A percentile compares a stretch with the other conserved stretches of the same genome.
Evolutionary conservation across 257 asterid species (phyloP).

Genomic region (Voacanga thouarsii): DNA sequence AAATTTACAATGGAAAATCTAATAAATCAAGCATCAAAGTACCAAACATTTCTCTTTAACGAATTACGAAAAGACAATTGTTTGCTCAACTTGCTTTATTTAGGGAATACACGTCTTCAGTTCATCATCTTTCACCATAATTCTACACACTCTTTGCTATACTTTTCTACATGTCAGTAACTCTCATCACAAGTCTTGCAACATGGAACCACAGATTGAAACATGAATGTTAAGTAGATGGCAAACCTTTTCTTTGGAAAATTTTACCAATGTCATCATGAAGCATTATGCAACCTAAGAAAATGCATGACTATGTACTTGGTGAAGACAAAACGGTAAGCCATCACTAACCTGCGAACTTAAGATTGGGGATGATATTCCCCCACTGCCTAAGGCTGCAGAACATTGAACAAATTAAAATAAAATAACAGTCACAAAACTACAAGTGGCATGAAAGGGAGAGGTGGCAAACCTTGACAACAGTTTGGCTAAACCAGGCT

Average conservation of each 20-base stretch:
- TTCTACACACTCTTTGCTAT: neutral
- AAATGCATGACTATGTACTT: neutral
- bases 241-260: neutral
- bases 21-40: neutral
- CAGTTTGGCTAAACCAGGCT: no score
- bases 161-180: neutral
- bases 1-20: neutral
- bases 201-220: neutral
- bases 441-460: no score
- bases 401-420: no score
- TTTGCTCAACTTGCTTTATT: neutral
- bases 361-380: constrained; percentile 38
- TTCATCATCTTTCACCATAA: neutral
- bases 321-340: neutral
- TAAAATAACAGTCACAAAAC: no score
- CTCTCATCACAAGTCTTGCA: neutral
- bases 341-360: constrained; percentile 57
- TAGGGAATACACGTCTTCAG: neutral
- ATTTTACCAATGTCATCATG: neutral
- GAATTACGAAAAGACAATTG: neutral
- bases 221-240: neutral
- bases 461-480: no score
- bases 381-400: constrained; percentile 47
- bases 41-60: neutral
- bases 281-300: neutral